These are phyloP conservation scores for Nicotiana sylvestris DNA, from an alignment of 257 asterid species.

Conservation along the genomic window DNA sequence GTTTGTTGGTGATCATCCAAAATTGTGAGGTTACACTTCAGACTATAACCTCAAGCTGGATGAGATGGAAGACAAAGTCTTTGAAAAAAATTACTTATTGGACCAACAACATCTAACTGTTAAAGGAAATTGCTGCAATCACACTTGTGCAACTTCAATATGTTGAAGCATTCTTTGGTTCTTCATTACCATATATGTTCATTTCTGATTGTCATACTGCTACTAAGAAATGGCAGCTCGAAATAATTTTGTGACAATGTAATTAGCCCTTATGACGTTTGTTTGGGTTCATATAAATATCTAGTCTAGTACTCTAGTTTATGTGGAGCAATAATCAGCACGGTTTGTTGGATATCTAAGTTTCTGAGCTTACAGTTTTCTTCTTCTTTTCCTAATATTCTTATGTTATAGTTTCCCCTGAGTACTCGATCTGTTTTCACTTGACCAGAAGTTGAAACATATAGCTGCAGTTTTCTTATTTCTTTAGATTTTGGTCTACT, in stretches of 20 bases:
- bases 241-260: neutral
- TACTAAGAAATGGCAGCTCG: neutral
- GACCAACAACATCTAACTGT: neutral
- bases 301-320: neutral
- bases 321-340: neutral
- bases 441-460: neutral
- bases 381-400: neutral
- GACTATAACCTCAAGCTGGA: neutral
- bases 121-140: neutral
- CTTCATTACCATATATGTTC: neutral
- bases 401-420: neutral
- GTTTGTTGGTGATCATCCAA: too few relatives aligned
- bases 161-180: neutral
- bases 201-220: neutral
- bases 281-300: neutral
- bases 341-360: neutral
- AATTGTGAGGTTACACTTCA: neutral
- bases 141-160: neutral
- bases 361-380: neutral
- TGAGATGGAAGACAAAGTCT: neutral
- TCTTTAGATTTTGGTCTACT: neutral
- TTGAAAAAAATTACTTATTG: neutral
- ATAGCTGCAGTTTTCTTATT: neutral
- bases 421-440: neutral
- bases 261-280: neutral